phyloP scores from a whole-genome alignment of 768 basidiomycete genomes.

The Coprinellus micaceus region DNA sequence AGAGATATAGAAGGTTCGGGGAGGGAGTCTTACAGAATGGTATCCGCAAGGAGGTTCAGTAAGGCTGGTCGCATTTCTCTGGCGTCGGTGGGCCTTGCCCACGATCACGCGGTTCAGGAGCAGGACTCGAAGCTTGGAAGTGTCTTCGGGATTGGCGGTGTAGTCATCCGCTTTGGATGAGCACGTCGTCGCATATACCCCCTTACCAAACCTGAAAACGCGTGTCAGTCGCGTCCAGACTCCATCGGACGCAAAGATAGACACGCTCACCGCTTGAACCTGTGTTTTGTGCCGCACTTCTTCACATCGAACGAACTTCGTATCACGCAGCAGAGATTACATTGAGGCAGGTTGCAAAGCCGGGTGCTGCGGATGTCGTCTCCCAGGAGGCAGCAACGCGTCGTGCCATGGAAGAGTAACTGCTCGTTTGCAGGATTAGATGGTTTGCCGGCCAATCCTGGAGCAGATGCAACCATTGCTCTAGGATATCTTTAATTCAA shows the following conservation, averaged over 20 bases:
- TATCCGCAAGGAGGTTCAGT: conserved; percentile 52
- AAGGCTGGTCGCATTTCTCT: conserved; percentile 45
- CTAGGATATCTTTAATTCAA: conserved; percentile 15
- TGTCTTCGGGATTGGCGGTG: conserved; percentile 37
- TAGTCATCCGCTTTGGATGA: conserved; percentile 75
- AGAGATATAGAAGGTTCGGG: too few relatives aligned
- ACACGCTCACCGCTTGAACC: conserved; percentile 7
- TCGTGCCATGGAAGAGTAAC: conserved; percentile 68
- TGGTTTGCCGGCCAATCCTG: conserved; percentile 10
- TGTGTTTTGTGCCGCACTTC: conserved; percentile 44
- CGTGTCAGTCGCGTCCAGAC: neutral
- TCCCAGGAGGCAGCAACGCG: conserved; percentile 52
- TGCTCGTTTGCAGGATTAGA: conserved; percentile 46
- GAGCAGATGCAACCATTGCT: conserved; percentile 26
- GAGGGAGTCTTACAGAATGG: too few relatives aligned
- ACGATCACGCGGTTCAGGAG: conserved; percentile 62
- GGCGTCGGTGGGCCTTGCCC: conserved; percentile 51
- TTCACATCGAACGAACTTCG: conserved; percentile 56
- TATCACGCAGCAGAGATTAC: conserved; percentile 54
- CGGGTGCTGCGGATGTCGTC: conserved; percentile 44
- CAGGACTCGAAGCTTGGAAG: conserved; percentile 44
- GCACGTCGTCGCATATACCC: conserved; percentile 64
- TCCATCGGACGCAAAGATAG: neutral
- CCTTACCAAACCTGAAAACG: conserved; percentile 55
- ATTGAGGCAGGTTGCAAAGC: conserved; percentile 48